Base-by-base conservation (phyloP, 108 stramenopile genomes). In the Skeletonema grethae region DNA sequence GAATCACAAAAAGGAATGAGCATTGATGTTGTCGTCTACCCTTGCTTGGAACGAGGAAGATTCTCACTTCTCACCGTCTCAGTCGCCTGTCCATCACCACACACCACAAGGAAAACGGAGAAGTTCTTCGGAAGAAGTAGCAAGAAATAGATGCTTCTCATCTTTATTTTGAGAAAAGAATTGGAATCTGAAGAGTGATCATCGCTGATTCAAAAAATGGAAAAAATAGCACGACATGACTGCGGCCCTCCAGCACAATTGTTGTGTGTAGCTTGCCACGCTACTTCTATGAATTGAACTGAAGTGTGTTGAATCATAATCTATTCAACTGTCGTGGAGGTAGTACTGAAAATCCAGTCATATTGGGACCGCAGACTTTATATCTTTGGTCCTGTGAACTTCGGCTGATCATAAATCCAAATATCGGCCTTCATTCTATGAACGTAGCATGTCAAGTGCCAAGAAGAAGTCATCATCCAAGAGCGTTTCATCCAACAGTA, bases 401-500 rank as follows among this genome's bases (percentile, higher is more conserved):
- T 43, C 15, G 41, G 41, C 41, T 5, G 15, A 43, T n/a, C 41
- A 38, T 38, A 38, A 38, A 11, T 10, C 10, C 36, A 9, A 10
- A 28, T 28, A 28, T 28, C 25, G 25, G 25, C 25, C 25, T 28
- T 38, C 39, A 2, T 2, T 41, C 15, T 43, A 43, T 1, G 3
- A 43, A 43, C 41, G 15, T 39, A 43, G 3, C 22, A 53, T 53
- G 50, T 7, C 22, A 15, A 53, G 22, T 15, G 41, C 15, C 22
- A 53, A 53, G 7, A 22, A 0, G 20, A 53, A 53, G 50, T 53
- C 50, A 24, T 53, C 50, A 53, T 61, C 60, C 16, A 61, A 61
- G 5, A 61, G 60, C 31, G 60, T 61, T 36, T 61, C 60, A 18
- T 61, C 60, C 25, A 61, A 61, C 28, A 61, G 38, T 16, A 61